Base-by-base conservation (phyloP, 2,329 filamentous ascomycete genomes). In the Pyrenophora seminiperda region DNA sequence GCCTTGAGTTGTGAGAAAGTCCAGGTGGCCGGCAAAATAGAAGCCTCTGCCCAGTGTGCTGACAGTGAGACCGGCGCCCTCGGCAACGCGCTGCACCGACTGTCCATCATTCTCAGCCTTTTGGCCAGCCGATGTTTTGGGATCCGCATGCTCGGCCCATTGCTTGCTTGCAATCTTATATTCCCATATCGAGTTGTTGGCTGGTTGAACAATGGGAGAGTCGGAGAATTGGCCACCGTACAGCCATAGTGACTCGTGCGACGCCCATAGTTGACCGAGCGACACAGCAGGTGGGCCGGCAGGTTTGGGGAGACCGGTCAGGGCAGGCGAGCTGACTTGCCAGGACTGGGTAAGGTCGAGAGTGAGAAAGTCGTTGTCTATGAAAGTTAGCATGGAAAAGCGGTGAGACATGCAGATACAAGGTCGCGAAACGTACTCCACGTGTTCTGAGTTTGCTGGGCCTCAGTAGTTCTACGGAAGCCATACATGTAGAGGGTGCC, bases 1-100 rank as follows among this genome's bases (percentile, higher is more conserved):
- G 10, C 84, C 87, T 56, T 78, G 69, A 2, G 82, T 84, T 0
- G 81, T 85, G 52, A 82, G 81, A 19, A 76, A 78, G 67, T 92
- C 88, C 5, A 89, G 75, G 70, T 91, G 89, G 0, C 89, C 89
- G 19, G 88, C 89, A 71, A 92, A 92, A 68, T 90, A 92, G 78
- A 85, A 92, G 24, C 86, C 89, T 38, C 87, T 74, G 0, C 88
- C 88, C 0, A 91, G 73, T 45, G 85, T 83, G 0, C 87, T 83
- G 0, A 91, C 83, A 20, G 84, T 88, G 11, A 89, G 73, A 0
- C 87, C 87, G 9, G 89, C 87, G 5, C 89, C 89, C 67, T 92
- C 89, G 1, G 88, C 87, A 2, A 87, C 81, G 37, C 88, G 78
- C 65, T 91, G 85, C 2, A 92, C 79, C 1, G 81, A 73, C 15